Evolutionary conservation across 2,329 filamentous ascomycete genomes (phyloP).

Genomic region (Ascocoryne sarcoides): DNA sequence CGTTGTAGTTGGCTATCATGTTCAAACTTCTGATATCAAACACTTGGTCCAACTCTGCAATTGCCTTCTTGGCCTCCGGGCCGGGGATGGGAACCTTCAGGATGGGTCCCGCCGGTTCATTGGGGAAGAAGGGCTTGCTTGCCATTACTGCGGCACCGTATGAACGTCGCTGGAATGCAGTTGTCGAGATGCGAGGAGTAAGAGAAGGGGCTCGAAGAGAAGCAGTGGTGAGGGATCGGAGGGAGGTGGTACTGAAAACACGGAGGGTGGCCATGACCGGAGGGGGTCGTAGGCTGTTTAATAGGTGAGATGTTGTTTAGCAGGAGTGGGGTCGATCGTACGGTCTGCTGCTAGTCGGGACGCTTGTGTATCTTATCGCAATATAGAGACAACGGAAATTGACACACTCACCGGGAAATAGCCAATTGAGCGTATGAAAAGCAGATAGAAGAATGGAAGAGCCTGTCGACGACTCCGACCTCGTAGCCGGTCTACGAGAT

Average conservation of each 20-base stretch:
- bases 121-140: slow-evolving; percentile 24
- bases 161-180: slow-evolving; percentile 8
- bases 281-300: background rate
- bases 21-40: slow-evolving; percentile 45
- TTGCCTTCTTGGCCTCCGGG: slow-evolving; percentile 30
- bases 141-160: slow-evolving; percentile 19
- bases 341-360: background rate
- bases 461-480: no score
- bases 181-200: slow-evolving; percentile 10
- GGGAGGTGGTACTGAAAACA: no score
- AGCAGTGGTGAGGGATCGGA: slow-evolving; percentile 23
- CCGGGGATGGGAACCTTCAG: slow-evolving; percentile 33
- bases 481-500: no score
- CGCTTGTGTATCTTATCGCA: background rate
- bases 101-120: slow-evolving; percentile 25
- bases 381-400: background rate
- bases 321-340: slow-evolving; percentile 2
- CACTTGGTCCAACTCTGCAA: slow-evolving; percentile 36
- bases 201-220: slow-evolving; percentile 25
- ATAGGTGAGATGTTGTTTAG: background rate
- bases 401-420: background rate
- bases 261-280: background rate
- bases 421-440: background rate
- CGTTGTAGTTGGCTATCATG: slow-evolving; percentile 44
- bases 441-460: no score